Evolutionary conservation across 1,139 yeast species (phyloP).

Genomic region (Kazachstania sp.): DNA sequence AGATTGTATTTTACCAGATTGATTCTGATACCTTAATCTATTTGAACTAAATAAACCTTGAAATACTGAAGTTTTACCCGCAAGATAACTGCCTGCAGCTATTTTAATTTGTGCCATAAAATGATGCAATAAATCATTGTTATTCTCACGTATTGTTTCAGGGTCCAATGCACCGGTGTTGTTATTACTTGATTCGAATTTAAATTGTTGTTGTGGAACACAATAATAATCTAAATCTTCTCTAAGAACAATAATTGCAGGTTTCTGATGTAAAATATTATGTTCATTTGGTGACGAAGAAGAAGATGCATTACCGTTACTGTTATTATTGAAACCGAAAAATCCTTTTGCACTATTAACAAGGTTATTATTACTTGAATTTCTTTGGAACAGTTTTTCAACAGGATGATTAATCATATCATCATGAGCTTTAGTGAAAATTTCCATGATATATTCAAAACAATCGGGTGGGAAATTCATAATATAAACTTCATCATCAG

Average conservation of each 20-base stretch:
- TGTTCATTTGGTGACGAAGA: conserved; percentile 27
- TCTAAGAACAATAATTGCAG: conserved; percentile 83
- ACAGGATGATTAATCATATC: conserved; percentile 28
- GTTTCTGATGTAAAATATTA: conserved; percentile 64
- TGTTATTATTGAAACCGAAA: conserved; percentile 25
- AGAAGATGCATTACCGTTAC: not conserved
- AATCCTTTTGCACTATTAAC: conserved; percentile 36
- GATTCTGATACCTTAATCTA: conserved; percentile 19
- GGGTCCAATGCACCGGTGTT: conserved; percentile 29
- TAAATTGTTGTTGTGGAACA: conserved; percentile 45
- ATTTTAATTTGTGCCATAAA: conserved; percentile 56
- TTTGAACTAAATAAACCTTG: conserved; percentile 49
- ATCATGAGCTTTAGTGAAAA: conserved; percentile 34
- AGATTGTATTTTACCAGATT: not conserved
- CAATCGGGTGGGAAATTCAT: conserved; percentile 75
- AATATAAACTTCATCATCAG: conserved; percentile 66
- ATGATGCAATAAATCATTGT: conserved; percentile 27
- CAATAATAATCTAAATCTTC: conserved; percentile 94
- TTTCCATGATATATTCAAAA: conserved; percentile 69
- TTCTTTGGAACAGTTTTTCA: conserved; percentile 22
- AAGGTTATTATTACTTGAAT: conserved; percentile 14
- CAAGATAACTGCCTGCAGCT: conserved; percentile 58
- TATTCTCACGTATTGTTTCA: conserved; percentile 12
- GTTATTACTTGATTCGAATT: conserved; percentile 27
- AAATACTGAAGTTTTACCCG: conserved; percentile 54